Evolutionary conservation across 2,329 filamentous ascomycete species (phyloP), one percentile per base, ranked within the genome.

Genomic region (Aspergillus sp.): DNA sequence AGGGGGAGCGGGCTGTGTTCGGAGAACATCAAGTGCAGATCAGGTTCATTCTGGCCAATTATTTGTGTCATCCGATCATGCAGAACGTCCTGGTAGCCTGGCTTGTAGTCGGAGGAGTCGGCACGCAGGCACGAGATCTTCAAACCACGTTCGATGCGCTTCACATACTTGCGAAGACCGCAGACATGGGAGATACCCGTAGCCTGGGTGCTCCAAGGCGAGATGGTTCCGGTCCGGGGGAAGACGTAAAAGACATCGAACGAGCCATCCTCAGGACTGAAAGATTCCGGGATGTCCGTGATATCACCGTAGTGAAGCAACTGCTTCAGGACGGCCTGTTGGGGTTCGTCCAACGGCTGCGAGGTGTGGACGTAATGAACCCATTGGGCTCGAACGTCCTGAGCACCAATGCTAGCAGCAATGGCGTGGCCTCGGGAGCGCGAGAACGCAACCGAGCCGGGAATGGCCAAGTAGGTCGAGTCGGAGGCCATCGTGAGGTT

Each of bases 31-130:
- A 80, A 75, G 39, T 86, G 80, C 50, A 94, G 82, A 67, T 90
- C 85, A 5, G 92, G 94, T 55, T 86, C 81, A 20, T 82, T 78
- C 36, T 84, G 78, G 67, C 84, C 84, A 64, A 97, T 87, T 50
- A 84, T 86, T 80, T 98, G 92, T 20, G 95, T 99, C 95, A 99
- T 99, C 59, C 94, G 89, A 78, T 99, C 95, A 77, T 96, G 87
- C 52, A 98, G 81, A 50, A 88, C 75, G 76, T 97, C 76, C 60
- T 81, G 65, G 52, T 73, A 90, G 60, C 85, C 83, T 84, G 45
- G 81, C 80, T 65, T 87, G 79, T 66, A 82, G 71, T 62, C 84
- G 76, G 67, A 82, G 78, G 85, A 73, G 88, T 87, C 65, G 80
- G 82, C 61, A 10, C 85, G 67, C 65, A 81, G 68, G 90, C 83